Evolutionary conservation across 2,329 filamentous ascomycete species (phyloP), one percentile per base, ranked within the genome.

Genomic region (Talaromyces sp.): DNA sequence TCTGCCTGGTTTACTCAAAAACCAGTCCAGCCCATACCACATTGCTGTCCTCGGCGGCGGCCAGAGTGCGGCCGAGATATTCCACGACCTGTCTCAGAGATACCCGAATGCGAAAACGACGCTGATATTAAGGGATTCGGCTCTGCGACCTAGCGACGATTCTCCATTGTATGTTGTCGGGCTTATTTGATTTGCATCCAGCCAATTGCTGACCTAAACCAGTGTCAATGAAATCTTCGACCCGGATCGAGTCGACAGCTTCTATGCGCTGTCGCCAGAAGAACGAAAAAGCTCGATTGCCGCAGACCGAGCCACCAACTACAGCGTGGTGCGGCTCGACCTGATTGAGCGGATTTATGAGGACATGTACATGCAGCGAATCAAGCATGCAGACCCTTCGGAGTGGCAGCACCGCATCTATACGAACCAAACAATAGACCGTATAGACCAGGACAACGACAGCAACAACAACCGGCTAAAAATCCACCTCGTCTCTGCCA

Each of bases 141-240:
- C 93, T 60, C 78, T 99, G 62, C 87, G 89, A 67, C 93, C 93
- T 1, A 96, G 91, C 71, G 93, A 99, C 71, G 95, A 98, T 74
- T 96, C 91, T 58, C 95, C 93, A 19, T 98, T 98, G 90, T 93
- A 80, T 80, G 89, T 64, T 31, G 27, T 46, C 38, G 10, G 19
- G 7, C 10, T 7, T 50, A n/a, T 21, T 14, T 31, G 38, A 56
- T 13, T 2, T 0, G 14, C 11, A 1, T 9, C 7, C 29, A 31
- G 11, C n/a, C 17, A 24, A 32, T 54, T 29, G 60, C 49, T 27
- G 26, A 55, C 43, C 43, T 46, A 46, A 13, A 46, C 24, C 64
- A 93, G 90, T 69, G 92, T 98, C 68, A 98, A 98, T 75, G 92
- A 95, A 70, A 90, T 98, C 71, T 98, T 98, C 81, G 92, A 98